phyloP scores from a whole-genome alignment of 78 protist genomes.

The Pigoraptor vietnamica region DNA sequence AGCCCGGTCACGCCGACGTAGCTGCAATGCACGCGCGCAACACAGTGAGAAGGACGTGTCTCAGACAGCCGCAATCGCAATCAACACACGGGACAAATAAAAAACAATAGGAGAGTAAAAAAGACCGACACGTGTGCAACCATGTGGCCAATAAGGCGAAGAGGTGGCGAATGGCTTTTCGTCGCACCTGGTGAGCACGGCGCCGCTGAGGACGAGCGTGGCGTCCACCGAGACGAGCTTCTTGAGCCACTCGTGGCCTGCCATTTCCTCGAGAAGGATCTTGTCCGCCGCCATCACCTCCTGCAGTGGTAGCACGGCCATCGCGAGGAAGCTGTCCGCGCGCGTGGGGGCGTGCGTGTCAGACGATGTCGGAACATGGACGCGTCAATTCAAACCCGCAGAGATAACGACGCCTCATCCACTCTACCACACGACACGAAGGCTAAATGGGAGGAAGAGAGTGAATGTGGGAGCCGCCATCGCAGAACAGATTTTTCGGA shows the following conservation, averaged over 20 bases:
- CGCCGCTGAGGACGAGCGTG: constrained; percentile 63
- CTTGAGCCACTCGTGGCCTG: constrained; percentile 57
- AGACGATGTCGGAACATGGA: too few relatives aligned
- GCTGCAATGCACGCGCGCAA: neutral
- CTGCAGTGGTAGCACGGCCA: constrained; percentile 16
- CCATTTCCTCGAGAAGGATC: constrained; percentile 14
- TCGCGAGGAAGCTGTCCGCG: constrained; percentile 27
- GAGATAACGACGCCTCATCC: too few relatives aligned
- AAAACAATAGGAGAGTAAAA: too few relatives aligned
- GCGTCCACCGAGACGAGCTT: constrained; percentile 59
- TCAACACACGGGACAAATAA: too few relatives aligned
- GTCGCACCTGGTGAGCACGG: constrained; percentile 13
- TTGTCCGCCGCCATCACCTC: constrained; percentile 1
- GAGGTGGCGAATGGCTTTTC: neutral
- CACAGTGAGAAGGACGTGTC: neutral
- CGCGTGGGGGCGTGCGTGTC: too few relatives aligned
- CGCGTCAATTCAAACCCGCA: too few relatives aligned
- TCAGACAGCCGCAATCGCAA: neutral
- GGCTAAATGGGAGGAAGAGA: neutral
- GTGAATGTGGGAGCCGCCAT: neutral
- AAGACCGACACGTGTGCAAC: neutral
- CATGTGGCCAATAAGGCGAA: neutral
- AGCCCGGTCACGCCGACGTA: constrained; percentile 80
- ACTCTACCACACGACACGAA: neutral
- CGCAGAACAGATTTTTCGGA: too few relatives aligned